phyloP scores from a whole-genome alignment of 306 rosid species.

The Begonia masoniana region DNA sequence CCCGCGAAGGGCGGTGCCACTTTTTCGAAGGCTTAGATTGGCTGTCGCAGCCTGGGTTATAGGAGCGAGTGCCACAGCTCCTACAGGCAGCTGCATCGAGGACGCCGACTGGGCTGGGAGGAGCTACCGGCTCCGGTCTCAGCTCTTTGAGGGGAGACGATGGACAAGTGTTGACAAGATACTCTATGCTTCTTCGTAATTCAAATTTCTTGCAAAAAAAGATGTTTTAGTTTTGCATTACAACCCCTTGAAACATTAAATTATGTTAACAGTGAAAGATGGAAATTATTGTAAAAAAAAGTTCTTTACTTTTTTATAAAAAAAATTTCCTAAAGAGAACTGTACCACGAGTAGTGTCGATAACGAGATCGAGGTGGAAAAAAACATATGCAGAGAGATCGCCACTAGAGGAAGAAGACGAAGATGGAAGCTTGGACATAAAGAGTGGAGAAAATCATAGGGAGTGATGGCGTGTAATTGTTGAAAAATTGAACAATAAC shows the following conservation, averaged over 20 bases:
- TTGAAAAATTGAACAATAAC: no score
- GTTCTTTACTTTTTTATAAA: background rate
- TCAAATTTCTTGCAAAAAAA: conserved; percentile 4
- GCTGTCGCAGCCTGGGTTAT: conserved; percentile 11
- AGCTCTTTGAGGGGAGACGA: conserved; percentile 10
- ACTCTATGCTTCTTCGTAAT: conserved; percentile 18
- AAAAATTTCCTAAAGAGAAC: background rate
- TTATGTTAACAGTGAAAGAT: background rate
- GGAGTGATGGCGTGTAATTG: conserved; percentile 59
- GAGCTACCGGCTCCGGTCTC: conserved; percentile 20
- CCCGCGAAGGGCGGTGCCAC: conserved; percentile 26
- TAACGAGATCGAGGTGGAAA: conserved; percentile 31
- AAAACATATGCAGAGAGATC: background rate
- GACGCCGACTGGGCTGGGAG: conserved; percentile 57
- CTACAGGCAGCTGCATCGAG: conserved; percentile 46
- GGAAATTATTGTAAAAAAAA: background rate
- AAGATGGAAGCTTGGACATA: conserved; percentile 33
- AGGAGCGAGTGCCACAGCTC: conserved; percentile 50
- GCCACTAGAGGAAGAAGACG: conserved; percentile 2
- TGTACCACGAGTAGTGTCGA: conserved; percentile 45
- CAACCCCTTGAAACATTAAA: no score
- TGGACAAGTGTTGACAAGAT: conserved; percentile 51
- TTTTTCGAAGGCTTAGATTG: conserved; percentile 21
- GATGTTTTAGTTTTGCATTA: background rate
- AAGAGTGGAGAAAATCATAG: conserved; percentile 44